phyloP scores from a whole-genome alignment of 2,329 filamentous ascomycete genomes.

The Metarhizium guizhouense region DNA sequence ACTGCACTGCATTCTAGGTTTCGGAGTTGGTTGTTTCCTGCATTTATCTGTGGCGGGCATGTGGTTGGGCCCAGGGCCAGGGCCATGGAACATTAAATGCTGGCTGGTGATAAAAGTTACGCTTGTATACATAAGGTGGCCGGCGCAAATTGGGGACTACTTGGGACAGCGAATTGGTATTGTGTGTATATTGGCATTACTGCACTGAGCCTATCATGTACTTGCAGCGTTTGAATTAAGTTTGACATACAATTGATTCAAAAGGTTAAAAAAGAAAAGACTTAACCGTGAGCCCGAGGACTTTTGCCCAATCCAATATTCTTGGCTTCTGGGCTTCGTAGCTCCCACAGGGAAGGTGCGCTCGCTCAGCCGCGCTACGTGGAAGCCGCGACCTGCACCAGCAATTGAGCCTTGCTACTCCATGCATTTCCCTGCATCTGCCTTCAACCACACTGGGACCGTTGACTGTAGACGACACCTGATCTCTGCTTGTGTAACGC shows the following conservation, averaged over 20 bases:
- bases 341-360: neutral
- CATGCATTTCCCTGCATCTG: neutral
- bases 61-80: neutral
- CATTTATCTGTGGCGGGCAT: neutral
- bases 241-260: neutral
- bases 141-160: neutral
- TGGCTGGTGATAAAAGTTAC: neutral
- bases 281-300: neutral
- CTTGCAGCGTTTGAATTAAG: neutral
- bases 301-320: neutral
- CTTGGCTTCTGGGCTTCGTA: neutral
- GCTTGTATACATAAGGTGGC: neutral
- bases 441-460: neutral
- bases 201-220: neutral
- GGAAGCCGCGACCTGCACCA: neutral
- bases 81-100: neutral
- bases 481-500: neutral
- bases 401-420: neutral
- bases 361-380: neutral
- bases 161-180: neutral
- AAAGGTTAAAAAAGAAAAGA: neutral
- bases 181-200: neutral
- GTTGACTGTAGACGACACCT: neutral
- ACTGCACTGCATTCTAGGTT: neutral
- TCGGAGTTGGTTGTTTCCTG: neutral